Percentiles rank a stretch among this genome's conserved stretches.
These are phyloP conservation scores for Mesostigma viride DNA, from an alignment of 139 green algal species.

Conservation along the genomic window DNA sequence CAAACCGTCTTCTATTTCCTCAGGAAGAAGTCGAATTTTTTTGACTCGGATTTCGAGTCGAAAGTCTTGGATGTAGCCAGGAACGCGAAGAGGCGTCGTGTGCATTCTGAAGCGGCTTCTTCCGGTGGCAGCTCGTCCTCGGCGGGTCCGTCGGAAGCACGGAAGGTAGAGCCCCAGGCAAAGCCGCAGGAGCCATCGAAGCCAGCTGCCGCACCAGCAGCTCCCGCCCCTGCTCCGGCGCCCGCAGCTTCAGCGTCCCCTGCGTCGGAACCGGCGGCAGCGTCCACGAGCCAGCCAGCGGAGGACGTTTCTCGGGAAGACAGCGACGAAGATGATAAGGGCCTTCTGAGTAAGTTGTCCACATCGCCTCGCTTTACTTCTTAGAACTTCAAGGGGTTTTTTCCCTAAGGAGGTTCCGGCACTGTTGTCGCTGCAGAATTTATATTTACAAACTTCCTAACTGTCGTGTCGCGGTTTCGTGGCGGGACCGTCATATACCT, in stretches of 20 bases:
- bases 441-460: background rate
- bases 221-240: background rate
- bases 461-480: background rate
- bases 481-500: background rate
- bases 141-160: background rate
- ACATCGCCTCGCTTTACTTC: background rate
- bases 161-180: background rate
- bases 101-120: background rate
- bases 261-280: background rate
- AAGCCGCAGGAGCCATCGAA: background rate
- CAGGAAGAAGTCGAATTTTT: constrained; percentile 10
- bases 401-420: background rate
- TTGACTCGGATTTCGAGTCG: background rate
- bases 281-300: background rate
- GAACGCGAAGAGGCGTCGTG: background rate
- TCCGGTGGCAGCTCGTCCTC: background rate
- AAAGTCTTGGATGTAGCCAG: background rate
- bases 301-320: no score
- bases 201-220: background rate
- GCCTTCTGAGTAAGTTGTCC: background rate
- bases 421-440: background rate
- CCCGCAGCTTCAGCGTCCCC: background rate
- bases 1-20: constrained; percentile 14
- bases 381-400: background rate
- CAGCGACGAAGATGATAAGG: background rate